Evolutionary conservation across 805 yeast genomes (phyloP).

Genomic region (Priceomyces fermenticarens): DNA sequence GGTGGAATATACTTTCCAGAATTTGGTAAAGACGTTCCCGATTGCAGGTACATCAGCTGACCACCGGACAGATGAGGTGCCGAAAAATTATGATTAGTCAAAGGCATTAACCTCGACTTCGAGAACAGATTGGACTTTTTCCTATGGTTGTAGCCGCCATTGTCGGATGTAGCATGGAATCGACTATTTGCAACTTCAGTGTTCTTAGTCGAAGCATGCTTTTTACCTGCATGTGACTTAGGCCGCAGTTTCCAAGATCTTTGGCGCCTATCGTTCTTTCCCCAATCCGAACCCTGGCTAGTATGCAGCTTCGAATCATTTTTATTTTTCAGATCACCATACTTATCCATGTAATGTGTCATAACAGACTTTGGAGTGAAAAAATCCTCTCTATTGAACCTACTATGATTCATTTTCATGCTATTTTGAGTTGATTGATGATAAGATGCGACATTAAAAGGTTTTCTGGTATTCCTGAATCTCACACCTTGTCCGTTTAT

Average conservation of each 20-base stretch:
- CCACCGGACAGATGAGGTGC: not conserved
- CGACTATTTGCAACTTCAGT: constrained; percentile 9
- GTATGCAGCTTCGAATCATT: constrained; percentile 6
- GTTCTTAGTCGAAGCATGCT: constrained; percentile 3
- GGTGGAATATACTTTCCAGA: constrained; percentile 42
- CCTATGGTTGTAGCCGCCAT: constrained; percentile 6
- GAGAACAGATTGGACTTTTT: constrained; percentile 22
- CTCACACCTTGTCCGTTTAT: constrained; percentile 24
- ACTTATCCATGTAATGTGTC: constrained; percentile 67
- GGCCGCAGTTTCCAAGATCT: constrained; percentile 31
- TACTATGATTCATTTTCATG: constrained; percentile 12
- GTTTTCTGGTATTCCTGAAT: constrained; percentile 48
- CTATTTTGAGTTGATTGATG: constrained; percentile 19
- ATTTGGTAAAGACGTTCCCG: not conserved
- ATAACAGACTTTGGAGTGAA: constrained; percentile 77
- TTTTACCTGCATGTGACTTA: constrained; percentile 18
- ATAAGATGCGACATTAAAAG: constrained; percentile 65
- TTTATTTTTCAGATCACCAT: constrained; percentile 39
- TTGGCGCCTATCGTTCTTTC: constrained; percentile 18
- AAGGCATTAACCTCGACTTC: constrained; percentile 10
- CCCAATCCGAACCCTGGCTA: constrained; percentile 5
- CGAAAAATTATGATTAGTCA: not conserved
- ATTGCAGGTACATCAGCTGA: not conserved
- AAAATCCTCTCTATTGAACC: constrained; percentile 64
- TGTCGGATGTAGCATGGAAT: constrained; percentile 1